Conservation (phyloP, 2,329 filamentous ascomycete genomes). For the Colletotrichum liaoningense region DNA sequence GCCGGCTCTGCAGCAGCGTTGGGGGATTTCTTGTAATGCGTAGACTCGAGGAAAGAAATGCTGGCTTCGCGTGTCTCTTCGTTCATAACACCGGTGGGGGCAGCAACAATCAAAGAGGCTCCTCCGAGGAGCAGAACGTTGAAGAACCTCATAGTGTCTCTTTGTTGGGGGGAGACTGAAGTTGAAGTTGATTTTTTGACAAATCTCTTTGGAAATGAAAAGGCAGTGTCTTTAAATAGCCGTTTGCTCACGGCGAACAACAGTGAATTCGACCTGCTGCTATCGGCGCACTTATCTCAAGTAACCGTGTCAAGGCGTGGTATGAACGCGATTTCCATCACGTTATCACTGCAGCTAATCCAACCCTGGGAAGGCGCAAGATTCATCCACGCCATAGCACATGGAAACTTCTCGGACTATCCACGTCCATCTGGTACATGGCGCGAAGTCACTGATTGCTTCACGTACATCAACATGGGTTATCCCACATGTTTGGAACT, state of each 20-base stretch:
- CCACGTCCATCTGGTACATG: not conserved
- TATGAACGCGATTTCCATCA: too few relatives aligned
- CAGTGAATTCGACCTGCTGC: too few relatives aligned
- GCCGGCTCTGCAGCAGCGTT: not conserved
- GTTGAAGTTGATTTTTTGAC: not conserved
- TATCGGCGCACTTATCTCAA: too few relatives aligned
- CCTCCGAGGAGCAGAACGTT: not conserved
- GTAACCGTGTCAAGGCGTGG: too few relatives aligned
- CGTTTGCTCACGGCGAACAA: not conserved
- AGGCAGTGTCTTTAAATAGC: not conserved
- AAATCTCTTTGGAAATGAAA: not conserved
- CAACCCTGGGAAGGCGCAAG: too few relatives aligned
- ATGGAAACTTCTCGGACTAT: not conserved
- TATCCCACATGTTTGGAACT: constrained; percentile 12
- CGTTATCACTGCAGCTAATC: too few relatives aligned
- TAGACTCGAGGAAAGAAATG: not conserved
- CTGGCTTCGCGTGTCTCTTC: not conserved
- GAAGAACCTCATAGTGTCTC: not conserved
- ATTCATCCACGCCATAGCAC: too few relatives aligned
- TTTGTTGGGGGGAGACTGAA: not conserved
- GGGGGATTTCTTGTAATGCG: not conserved
- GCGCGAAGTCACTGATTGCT: not conserved
- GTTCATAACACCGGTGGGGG: not conserved
- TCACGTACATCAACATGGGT: not conserved
- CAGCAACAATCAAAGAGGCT: constrained; percentile 1